phyloP scores from a whole-genome alignment of 352 stramenopile species.

The Pythium grandisporangium region DNA sequence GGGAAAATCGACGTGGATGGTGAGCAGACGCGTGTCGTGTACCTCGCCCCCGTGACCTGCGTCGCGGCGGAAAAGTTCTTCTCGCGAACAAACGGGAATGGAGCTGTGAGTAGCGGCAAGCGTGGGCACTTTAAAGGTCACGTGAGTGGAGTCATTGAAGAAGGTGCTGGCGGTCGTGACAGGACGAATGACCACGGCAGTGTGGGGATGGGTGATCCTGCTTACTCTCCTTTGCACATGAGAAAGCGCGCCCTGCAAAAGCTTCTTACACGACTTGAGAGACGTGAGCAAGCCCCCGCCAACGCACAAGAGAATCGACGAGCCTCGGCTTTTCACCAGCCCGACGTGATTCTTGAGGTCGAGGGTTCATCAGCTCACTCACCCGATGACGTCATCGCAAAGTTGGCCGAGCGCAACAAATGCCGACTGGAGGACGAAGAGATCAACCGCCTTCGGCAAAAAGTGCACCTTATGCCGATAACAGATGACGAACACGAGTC shows the following conservation, averaged over 20 bases:
- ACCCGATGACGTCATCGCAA: background rate
- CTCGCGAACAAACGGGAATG: slow-evolving; percentile 4
- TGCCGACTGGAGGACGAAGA: slow-evolving; percentile 17
- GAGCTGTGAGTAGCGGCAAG: background rate
- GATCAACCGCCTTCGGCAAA: slow-evolving; percentile 34
- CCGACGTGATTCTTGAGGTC: no score
- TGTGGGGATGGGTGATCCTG: background rate
- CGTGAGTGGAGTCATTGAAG: no score
- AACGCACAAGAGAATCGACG: slow-evolving; percentile 4
- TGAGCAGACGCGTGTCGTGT: slow-evolving; percentile 10
- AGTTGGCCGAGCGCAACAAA: background rate
- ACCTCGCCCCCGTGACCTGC: slow-evolving; percentile 10
- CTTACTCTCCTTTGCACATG: no score
- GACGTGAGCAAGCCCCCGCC: background rate
- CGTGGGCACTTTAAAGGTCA: no score
- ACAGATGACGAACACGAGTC: slow-evolving; percentile 22
- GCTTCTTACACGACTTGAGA: slow-evolving; percentile 4
- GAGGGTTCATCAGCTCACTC: no score
- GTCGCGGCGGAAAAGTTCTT: slow-evolving; percentile 17
- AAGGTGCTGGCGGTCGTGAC: background rate
- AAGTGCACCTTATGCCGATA: slow-evolving; percentile 24
- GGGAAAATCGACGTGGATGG: slow-evolving; percentile 8
- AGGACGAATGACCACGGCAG: background rate
- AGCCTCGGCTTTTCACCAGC: slow-evolving; percentile 7
- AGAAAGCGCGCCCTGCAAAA: background rate